Conservation (phyloP, 1,284 basidiomycete species). For the Sporisorium exsertum region DNA sequence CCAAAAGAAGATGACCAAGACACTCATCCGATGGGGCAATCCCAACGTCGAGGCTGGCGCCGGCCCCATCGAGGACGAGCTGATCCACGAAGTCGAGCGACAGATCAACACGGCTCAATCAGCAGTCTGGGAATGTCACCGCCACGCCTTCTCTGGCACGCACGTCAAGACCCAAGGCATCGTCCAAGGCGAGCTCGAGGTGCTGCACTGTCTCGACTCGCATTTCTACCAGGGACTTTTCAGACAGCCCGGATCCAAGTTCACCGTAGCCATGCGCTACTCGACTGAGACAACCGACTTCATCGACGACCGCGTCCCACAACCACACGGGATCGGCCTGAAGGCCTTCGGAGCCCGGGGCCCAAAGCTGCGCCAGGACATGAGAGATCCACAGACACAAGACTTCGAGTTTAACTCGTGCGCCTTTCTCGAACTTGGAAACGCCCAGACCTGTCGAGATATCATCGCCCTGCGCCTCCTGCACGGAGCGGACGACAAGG, state of each 20-base stretch:
- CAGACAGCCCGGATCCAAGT: constrained; percentile 36
- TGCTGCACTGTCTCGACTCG: constrained; percentile 49
- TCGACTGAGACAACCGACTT: constrained; percentile 56
- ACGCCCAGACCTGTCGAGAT: constrained; percentile 37
- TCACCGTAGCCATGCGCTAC: constrained; percentile 53
- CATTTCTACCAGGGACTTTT: constrained; percentile 62
- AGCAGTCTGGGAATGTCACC: constrained; percentile 40
- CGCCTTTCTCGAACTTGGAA: constrained; percentile 42
- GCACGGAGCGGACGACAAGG: constrained; percentile 37
- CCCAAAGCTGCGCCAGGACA: constrained; percentile 35
- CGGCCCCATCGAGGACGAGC: constrained; percentile 49
- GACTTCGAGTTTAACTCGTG: constrained; percentile 63
- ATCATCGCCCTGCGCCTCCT: constrained; percentile 50
- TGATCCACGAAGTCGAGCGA: constrained; percentile 51
- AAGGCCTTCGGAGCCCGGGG: constrained; percentile 60
- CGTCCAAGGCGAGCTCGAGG: constrained; percentile 55
- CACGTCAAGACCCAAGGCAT: constrained; percentile 54
- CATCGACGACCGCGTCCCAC: constrained; percentile 58
- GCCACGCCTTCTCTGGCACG: constrained; percentile 46
- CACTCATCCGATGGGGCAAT: constrained; percentile 51
- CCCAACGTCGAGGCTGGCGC: constrained; percentile 48
- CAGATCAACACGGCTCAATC: constrained; percentile 57
- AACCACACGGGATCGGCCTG: constrained; percentile 60
- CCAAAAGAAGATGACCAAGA: constrained; percentile 14
- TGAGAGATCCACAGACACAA: constrained; percentile 56